A percentile compares a stretch with the other conserved stretches of the same genome.
Evolutionary conservation across 148 eudicot species (phyloP).

Genomic region (Vaccinium myrtillus): DNA sequence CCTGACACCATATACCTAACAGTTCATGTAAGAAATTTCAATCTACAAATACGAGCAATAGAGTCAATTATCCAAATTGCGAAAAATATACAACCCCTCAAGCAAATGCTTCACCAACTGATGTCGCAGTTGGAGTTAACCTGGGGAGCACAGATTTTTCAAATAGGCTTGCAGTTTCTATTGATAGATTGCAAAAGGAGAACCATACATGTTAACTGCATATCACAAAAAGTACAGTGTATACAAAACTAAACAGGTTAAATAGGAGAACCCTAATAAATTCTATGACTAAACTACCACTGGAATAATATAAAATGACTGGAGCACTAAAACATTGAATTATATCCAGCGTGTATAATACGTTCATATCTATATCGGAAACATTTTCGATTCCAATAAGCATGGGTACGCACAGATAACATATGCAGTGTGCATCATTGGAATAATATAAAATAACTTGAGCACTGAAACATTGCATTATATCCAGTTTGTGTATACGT

Average conservation of each 20-base stretch:
- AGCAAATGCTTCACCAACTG: background rate
- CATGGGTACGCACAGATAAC: too few species aligned
- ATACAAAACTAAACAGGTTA: background rate
- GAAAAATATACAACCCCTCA: background rate
- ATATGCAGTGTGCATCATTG: too few species aligned
- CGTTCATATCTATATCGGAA: too few species aligned
- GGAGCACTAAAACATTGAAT: too few species aligned
- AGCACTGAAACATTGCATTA: too few species aligned
- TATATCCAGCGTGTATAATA: too few species aligned
- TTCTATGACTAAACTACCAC: too few species aligned
- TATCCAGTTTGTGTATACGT: too few species aligned
- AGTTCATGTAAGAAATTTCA: background rate
- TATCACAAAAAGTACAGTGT: background rate
- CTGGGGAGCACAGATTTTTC: background rate
- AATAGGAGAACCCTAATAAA: too few species aligned
- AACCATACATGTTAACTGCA: background rate
- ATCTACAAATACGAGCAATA: background rate
- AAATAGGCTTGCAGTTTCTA: background rate
- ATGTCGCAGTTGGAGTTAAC: background rate
- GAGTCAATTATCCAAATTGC: background rate
- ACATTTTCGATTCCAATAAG: too few species aligned
- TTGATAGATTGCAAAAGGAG: background rate
- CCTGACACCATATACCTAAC: conserved; percentile 35
- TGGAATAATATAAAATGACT: too few species aligned
- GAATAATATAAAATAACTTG: too few species aligned